Conservation (phyloP, 2,329 filamentous ascomycete genomes). For the Aspergillus fumigatus region DNA sequence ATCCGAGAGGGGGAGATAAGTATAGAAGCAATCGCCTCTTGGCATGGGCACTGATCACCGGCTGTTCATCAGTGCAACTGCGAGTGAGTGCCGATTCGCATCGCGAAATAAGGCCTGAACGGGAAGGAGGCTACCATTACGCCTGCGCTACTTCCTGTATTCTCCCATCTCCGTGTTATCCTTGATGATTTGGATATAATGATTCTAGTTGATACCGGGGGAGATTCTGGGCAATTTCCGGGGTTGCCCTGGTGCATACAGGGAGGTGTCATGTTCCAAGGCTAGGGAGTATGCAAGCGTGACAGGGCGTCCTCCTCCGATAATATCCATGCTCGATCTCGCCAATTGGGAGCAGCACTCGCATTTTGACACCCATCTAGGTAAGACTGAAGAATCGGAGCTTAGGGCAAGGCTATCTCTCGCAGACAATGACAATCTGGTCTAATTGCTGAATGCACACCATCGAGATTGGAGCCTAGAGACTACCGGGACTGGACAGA, state of each 20-base stretch:
- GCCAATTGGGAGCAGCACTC: neutral
- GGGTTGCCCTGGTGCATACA: neutral
- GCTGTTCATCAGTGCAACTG: neutral
- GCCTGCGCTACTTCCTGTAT: neutral
- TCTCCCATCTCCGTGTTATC: neutral
- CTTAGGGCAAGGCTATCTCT: neutral
- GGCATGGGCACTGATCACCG: neutral
- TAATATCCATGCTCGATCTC: neutral
- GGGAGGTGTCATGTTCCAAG: too few relatives aligned
- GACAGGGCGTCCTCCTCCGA: neutral
- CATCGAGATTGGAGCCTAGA: neutral
- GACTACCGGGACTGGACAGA: neutral
- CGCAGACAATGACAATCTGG: neutral
- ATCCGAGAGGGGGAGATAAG: neutral
- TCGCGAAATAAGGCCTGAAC: neutral
- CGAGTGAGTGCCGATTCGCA: neutral
- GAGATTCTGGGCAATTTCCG: neutral
- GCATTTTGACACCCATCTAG: neutral
- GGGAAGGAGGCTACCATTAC: neutral
- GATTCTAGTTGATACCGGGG: neutral
- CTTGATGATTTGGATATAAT: neutral
- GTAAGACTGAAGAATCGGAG: neutral
- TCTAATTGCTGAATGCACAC: neutral
- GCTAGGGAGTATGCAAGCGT: neutral
- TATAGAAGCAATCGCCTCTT: neutral